These are phyloP conservation scores for Leishmania braziliensis DNA, from an alignment of 208 protist species.

Conservation along the genomic window DNA sequence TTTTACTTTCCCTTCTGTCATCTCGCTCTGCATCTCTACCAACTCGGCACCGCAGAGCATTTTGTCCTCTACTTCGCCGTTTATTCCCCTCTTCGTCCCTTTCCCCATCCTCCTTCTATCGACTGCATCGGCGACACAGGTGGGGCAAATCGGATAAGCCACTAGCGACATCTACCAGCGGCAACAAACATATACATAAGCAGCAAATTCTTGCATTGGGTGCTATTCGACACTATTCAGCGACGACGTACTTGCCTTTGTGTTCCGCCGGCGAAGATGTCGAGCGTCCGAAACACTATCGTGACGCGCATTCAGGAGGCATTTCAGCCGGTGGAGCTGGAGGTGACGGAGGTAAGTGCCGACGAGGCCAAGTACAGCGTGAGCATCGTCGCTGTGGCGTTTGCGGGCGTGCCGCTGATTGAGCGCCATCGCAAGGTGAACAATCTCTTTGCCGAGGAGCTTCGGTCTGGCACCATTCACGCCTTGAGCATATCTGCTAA, in stretches of 20 bases:
- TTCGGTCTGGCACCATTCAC: conserved; percentile 72
- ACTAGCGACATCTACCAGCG: not conserved
- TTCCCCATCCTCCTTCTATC: not conserved
- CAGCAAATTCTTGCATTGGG: not conserved
- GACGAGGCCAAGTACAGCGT: conserved; percentile 71
- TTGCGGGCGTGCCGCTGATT: conserved; percentile 57
- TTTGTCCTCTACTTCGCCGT: conserved; percentile 7
- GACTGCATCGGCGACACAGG: not conserved
- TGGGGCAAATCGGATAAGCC: not conserved
- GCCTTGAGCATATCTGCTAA: conserved; percentile 71
- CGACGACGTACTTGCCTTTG: not conserved
- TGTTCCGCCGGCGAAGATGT: conserved; percentile 1
- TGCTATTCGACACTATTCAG: not conserved
- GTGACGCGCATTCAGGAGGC: conserved; percentile 39
- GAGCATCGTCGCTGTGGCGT: conserved; percentile 50
- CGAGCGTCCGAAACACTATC: conserved; percentile 28
- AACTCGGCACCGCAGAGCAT: not conserved
- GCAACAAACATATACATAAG: not conserved
- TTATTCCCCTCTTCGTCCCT: conserved; percentile 1
- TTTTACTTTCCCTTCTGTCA: not conserved
- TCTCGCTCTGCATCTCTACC: not conserved
- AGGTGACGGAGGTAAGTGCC: conserved; percentile 54
- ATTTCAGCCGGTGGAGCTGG: conserved; percentile 38
- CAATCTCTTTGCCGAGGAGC: conserved; percentile 69
- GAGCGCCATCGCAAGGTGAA: conserved; percentile 78